Base-by-base conservation (phyloP, 139 green algal species). In the Chlorella vulgaris region DNA sequence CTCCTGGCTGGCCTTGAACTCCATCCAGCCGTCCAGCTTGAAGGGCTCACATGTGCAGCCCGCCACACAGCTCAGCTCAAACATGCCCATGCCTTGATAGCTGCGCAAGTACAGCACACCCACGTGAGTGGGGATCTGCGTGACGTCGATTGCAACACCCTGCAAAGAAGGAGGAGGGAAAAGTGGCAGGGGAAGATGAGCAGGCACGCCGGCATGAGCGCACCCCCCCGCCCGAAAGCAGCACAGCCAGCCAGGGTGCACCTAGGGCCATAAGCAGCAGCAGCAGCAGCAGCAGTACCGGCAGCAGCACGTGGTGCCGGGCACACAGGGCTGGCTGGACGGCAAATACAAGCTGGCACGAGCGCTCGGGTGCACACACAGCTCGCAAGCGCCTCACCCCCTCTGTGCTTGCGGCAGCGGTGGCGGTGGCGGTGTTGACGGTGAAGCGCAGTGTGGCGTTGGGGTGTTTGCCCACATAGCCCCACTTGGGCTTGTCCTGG, bases 401-500 rank as follows among this genome's bases (percentile, higher is more conserved):
- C 7, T 70, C n/a, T 24, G 47, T 24, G 13, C 33, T 70, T 8
- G 42, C 31, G n/a, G 31, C 19, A 10, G 33, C 33, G n/a, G 42
- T 5, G 10, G 63, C 63, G n/a, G 29, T 70, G 10, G 63, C 31
- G n/a, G 55, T 65, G 55, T 65, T 65, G 55, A 65, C 22, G 15
- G 5, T 65, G 55, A 65, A 65, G 22, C 55, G 55, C 55, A 65
- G 22, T 15, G 55, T 65, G 55, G 55, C 55, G 6, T 19, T 10
- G 29, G 10, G 13, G n/a, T 15, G 7, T 10, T 28, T 70, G 31
- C 10, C 63, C 63, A 70, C n/a, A 28, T 10, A 47, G 31, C 63
- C 63, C 63, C 63, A 70, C 33, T 70, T 70, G 31, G 31, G 63
- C 63, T 70, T 70, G 7, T 47, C 33, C 33, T 42, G 18, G 63